These are phyloP conservation scores for Aspergillus melleus DNA, from an alignment of 2,329 filamentous ascomycete species.

Conservation along the genomic window DNA sequence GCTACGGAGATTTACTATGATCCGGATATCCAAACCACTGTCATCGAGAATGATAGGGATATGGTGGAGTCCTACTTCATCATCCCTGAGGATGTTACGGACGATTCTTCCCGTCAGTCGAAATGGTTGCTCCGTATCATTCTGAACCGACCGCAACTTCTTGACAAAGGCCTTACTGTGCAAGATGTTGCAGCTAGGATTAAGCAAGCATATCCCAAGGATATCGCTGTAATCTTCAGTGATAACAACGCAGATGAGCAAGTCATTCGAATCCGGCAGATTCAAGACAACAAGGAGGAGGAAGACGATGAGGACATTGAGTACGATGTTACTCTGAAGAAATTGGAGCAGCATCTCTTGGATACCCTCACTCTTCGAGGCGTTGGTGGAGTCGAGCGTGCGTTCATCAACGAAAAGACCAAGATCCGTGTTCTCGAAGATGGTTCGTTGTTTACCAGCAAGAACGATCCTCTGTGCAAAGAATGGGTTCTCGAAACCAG, in stretches of 20 bases:
- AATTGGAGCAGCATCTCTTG: slow-evolving; percentile 85
- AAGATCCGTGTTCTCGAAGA: slow-evolving; percentile 67
- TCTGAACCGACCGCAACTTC: slow-evolving; percentile 87
- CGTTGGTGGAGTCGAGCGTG: slow-evolving; percentile 82
- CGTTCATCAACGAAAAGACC: slow-evolving; percentile 84
- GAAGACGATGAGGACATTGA: slow-evolving; percentile 74
- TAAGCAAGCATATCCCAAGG: slow-evolving; percentile 81
- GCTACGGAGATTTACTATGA: slow-evolving; percentile 98
- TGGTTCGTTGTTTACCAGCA: slow-evolving; percentile 72
- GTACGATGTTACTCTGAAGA: slow-evolving; percentile 90
- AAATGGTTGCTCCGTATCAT: slow-evolving; percentile 94
- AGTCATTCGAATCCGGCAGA: slow-evolving; percentile 86
- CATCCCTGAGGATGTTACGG: slow-evolving; percentile 78
- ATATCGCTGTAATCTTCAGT: slow-evolving; percentile 91
- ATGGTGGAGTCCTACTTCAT: slow-evolving; percentile 98
- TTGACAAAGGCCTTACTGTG: slow-evolving; percentile 86
- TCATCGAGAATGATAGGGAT: slow-evolving; percentile 82
- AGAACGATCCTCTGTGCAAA: slow-evolving; percentile 72
- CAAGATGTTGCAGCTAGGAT: slow-evolving; percentile 88
- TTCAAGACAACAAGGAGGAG: slow-evolving; percentile 68
- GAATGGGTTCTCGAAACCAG: slow-evolving; percentile 97
- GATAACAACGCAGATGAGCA: slow-evolving; percentile 97
- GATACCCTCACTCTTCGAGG: slow-evolving; percentile 90
- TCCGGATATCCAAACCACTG: slow-evolving; percentile 81
- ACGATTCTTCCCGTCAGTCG: slow-evolving; percentile 67